These are phyloP conservation scores for Phytophthora cajani DNA, from an alignment of 352 stramenopile genomes.

Conservation along the genomic window DNA sequence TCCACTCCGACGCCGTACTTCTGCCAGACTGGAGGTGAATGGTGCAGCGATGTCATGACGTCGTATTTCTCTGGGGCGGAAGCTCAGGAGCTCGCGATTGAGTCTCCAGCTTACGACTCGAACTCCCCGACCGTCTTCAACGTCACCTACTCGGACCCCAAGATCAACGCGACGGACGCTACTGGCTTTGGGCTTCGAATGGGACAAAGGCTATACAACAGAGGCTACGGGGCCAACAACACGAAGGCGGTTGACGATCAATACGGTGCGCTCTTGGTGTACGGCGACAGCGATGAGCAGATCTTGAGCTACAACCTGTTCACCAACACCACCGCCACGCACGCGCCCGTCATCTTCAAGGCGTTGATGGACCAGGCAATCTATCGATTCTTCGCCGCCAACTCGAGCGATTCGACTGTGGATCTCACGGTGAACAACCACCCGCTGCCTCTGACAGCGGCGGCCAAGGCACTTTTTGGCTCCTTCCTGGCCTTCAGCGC, in stretches of 20 bases:
- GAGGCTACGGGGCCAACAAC: conserved; percentile 24
- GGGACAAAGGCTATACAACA: conserved; percentile 44
- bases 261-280: conserved; percentile 50
- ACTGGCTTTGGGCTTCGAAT: conserved; percentile 42
- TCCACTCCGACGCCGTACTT: conserved; percentile 21
- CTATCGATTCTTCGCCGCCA: conserved; percentile 41
- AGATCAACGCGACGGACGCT: conserved; percentile 38
- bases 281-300: conserved; percentile 23
- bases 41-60: conserved; percentile 25
- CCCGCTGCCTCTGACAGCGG: conserved; percentile 54
- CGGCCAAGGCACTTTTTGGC: conserved; percentile 44
- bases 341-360: conserved; percentile 59
- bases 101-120: conserved; percentile 22
- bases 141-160: conserved; percentile 34
- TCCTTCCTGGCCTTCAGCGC: conserved; percentile 58
- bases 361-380: conserved; percentile 57
- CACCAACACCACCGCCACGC: conserved; percentile 56
- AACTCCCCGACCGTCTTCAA: conserved; percentile 53
- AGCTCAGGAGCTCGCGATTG: conserved; percentile 21
- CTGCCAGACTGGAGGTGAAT: conserved; percentile 29
- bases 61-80: conserved; percentile 34
- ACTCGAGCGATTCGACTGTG: conserved; percentile 16
- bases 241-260: conserved; percentile 33
- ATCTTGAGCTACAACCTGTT: conserved; percentile 56
- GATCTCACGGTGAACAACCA: conserved; percentile 55